Evolutionary conservation across 441 rosid species (phyloP), one percentile per base, ranked within the genome.

Genomic region (Biscutella laevigata): DNA sequence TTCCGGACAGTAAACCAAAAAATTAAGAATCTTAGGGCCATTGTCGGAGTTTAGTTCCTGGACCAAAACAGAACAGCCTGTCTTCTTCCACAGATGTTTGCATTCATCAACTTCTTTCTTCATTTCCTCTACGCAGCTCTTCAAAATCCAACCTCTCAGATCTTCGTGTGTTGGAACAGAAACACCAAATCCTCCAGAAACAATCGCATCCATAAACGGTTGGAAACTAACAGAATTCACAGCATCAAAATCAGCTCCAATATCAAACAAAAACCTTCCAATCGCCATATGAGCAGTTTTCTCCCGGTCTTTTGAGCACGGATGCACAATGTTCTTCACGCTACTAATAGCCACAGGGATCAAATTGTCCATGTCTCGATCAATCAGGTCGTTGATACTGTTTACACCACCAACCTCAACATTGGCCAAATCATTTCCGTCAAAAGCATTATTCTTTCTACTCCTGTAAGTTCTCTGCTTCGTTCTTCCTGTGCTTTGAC

Each of bases 11-110:
- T 75, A 69, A 16, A 75, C 88, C 66, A 77, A 59, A 69, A 92
- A 76, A 28, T 73, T 79, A 16, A 88, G 79, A 29, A 78, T 51
- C 27, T 61, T 58, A 57, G 57, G 34, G 29, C 91, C 95, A 7
- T 68, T 44, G 51, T 61, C 76, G 0, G 80, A 63, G 61, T 53
- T 74, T 74, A 69, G 55, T 52, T 86, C 86, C 52, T 86, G 82
- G 9, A 92, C 88, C 68, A 92, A 37, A 53, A 88, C 37, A 9
- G 97, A 86, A 60, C 89, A 88, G 37, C 95, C 95, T 3, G 80
- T 81, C 71, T 22, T 86, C 52, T 46, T 80, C 94, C 95, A 86
- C 39, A 65, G 49, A 5, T 40, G 26, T 43, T 27, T 74, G 26
- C 67, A 57, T 25, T 67, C 79, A 14, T 74, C 71, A 10, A 74